phyloP scores from a whole-genome alignment of 805 yeast genomes.

The Saccharomycopsis capsularis region DNA sequence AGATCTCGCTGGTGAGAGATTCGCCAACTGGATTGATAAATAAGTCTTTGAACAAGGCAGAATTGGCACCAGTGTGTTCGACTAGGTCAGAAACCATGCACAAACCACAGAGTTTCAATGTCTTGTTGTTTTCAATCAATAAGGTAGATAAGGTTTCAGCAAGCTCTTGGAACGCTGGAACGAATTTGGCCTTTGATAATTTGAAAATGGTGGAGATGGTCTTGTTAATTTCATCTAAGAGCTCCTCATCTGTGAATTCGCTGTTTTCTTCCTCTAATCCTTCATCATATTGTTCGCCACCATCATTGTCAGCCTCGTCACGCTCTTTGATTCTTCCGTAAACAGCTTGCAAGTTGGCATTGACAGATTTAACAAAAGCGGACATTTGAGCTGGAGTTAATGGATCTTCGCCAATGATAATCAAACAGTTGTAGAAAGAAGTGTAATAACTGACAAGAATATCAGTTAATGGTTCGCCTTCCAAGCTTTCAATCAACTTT shows the following conservation, averaged over 20 bases:
- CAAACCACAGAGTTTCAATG: constrained; percentile 68
- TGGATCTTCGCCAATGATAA: constrained; percentile 58
- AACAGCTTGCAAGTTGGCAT: constrained; percentile 56
- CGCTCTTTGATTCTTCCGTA: constrained; percentile 65
- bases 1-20: constrained; percentile 52
- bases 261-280: constrained; percentile 79
- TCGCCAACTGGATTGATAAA: constrained; percentile 61
- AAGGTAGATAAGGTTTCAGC: constrained; percentile 57
- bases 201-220: constrained; percentile 66
- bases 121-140: constrained; percentile 59
- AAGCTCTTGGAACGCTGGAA: constrained; percentile 57
- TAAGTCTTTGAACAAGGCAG: constrained; percentile 55
- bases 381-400: constrained; percentile 49
- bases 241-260: constrained; percentile 82
- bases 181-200: constrained; percentile 47
- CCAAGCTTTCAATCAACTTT: constrained; percentile 60
- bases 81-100: constrained; percentile 74
- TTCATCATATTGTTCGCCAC: constrained; percentile 75
- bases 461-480: constrained; percentile 78
- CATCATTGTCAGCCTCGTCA: constrained; percentile 61
- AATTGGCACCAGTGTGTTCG: constrained; percentile 68
- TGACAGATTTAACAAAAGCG: constrained; percentile 52
- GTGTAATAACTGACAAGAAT: constrained; percentile 71
- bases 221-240: constrained; percentile 78
- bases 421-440: constrained; percentile 59